These are phyloP conservation scores for Pelargonium australe DNA, from an alignment of 441 rosid genomes.

Conservation along the genomic window DNA sequence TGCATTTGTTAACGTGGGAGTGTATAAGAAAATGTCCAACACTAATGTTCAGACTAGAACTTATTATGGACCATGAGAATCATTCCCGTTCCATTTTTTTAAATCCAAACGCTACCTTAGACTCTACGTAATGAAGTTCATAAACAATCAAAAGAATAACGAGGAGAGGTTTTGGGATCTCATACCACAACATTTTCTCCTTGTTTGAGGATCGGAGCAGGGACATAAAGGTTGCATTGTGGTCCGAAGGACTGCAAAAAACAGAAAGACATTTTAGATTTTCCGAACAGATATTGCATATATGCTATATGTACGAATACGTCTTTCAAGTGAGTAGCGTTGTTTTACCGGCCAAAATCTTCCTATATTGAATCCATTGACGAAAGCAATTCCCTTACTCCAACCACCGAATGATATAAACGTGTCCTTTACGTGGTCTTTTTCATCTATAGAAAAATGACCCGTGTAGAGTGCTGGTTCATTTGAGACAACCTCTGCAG, in stretches of 20 bases:
- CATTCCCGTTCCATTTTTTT: too few relatives aligned
- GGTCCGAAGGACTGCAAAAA: conserved; percentile 64
- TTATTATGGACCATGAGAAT: too few relatives aligned
- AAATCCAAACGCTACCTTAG: too few relatives aligned
- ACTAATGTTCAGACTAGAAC: too few relatives aligned
- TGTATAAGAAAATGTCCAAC: too few relatives aligned
- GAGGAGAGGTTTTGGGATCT: conserved; percentile 10
- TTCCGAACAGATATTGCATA: not conserved
- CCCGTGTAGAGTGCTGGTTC: conserved; percentile 70
- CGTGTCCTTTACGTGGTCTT: conserved; percentile 53
- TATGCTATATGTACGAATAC: not conserved
- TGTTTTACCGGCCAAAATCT: conserved; percentile 83
- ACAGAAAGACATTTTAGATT: not conserved
- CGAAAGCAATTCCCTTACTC: conserved; percentile 80
- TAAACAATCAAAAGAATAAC: not conserved
- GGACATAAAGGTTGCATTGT: conserved; percentile 77
- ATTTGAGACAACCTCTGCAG: conserved; percentile 42
- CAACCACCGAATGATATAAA: conserved; percentile 71
- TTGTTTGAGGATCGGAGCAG: conserved; percentile 66
- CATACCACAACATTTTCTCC: conserved; percentile 72
- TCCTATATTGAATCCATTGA: conserved; percentile 80
- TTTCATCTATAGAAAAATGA: conserved; percentile 39
- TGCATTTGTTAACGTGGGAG: too few relatives aligned
- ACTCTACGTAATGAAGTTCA: not conserved
- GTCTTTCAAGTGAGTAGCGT: not conserved